These are phyloP conservation scores for Yarrowia sp. DNA, from an alignment of 805 yeast genomes.

Conservation along the genomic window DNA sequence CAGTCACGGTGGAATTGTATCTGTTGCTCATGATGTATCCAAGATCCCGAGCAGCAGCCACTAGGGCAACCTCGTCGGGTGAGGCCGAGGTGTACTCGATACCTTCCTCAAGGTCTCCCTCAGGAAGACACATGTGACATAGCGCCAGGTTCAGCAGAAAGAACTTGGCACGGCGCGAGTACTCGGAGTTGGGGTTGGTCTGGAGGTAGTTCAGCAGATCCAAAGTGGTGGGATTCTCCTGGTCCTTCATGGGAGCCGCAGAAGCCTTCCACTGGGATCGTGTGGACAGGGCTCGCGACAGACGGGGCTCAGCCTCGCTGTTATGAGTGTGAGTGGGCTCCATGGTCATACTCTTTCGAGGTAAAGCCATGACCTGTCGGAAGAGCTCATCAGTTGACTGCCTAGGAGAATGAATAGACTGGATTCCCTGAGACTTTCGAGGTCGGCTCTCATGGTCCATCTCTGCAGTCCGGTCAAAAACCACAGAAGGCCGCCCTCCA, in stretches of 20 bases:
- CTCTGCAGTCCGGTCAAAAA: not conserved
- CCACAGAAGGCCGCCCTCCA: slow-evolving; percentile 23
- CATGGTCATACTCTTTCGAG: slow-evolving; percentile 29
- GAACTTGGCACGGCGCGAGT: slow-evolving; percentile 69
- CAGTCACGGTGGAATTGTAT: slow-evolving; percentile 53
- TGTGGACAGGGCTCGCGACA: slow-evolving; percentile 9
- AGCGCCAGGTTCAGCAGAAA: slow-evolving; percentile 78
- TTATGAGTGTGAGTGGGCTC: not conserved
- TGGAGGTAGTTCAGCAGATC: slow-evolving; percentile 70
- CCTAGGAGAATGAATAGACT: slow-evolving; percentile 11
- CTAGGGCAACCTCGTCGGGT: slow-evolving; percentile 93
- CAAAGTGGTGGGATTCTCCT: slow-evolving; percentile 51
- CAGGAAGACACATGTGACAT: slow-evolving; percentile 86
- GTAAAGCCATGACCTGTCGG: slow-evolving; percentile 32
- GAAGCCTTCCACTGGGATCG: slow-evolving; percentile 46
- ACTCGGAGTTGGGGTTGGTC: slow-evolving; percentile 62
- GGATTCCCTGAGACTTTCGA: slow-evolving; percentile 5
- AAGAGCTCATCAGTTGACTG: slow-evolving; percentile 30
- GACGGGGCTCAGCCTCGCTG: slow-evolving; percentile 17
- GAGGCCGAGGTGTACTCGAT: slow-evolving; percentile 89
- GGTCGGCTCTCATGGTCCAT: not conserved
- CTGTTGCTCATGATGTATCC: slow-evolving; percentile 82
- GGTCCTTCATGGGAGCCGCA: slow-evolving; percentile 47
- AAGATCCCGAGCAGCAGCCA: slow-evolving; percentile 90
- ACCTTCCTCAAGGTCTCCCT: slow-evolving; percentile 40